A percentile compares a stretch with the other conserved stretches of the same genome.
phyloP scores from a whole-genome alignment of 1,284 basidiomycete species.

The Austroboletus olivaceoglutinosus region DNA sequence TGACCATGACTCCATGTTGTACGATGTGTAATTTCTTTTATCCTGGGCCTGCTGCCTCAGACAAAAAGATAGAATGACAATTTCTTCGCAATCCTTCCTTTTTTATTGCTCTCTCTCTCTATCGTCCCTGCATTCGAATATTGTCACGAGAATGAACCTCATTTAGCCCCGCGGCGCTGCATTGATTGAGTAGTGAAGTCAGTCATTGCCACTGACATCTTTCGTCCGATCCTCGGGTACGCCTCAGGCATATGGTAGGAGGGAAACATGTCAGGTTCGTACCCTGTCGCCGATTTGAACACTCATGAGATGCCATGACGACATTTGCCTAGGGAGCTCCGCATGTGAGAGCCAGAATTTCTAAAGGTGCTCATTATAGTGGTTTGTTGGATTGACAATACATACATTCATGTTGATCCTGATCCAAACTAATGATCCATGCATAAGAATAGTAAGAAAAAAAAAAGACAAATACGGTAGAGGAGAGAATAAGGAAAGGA shows the following conservation, averaged over 20 bases:
- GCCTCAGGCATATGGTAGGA: too few species aligned
- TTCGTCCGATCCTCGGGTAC: too few species aligned
- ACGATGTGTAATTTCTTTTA: not conserved
- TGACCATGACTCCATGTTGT: not conserved
- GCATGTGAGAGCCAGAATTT: not conserved
- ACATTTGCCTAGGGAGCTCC: not conserved
- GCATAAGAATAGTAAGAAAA: slow-evolving; percentile 11
- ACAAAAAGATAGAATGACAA: too few species aligned
- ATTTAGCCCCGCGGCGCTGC: too few species aligned
- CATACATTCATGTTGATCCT: slow-evolving; percentile 15
- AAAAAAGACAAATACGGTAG: not conserved
- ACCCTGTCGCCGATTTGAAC: not conserved
- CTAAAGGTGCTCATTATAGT: slow-evolving; percentile 13
- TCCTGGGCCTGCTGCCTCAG: not conserved
- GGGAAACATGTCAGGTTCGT: too few species aligned
- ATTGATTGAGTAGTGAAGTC: too few species aligned
- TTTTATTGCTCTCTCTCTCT: too few species aligned
- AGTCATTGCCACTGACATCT: too few species aligned
- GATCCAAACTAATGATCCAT: slow-evolving; percentile 7
- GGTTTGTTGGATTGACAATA: slow-evolving; percentile 11
- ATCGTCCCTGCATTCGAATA: too few species aligned
- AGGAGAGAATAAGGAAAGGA: not conserved
- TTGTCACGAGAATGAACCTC: too few species aligned
- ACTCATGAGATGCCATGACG: not conserved
- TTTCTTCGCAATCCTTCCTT: too few species aligned